These are phyloP conservation scores for Trametes sp. DNA, from an alignment of 1,284 basidiomycete genomes.

Conservation along the genomic window DNA sequence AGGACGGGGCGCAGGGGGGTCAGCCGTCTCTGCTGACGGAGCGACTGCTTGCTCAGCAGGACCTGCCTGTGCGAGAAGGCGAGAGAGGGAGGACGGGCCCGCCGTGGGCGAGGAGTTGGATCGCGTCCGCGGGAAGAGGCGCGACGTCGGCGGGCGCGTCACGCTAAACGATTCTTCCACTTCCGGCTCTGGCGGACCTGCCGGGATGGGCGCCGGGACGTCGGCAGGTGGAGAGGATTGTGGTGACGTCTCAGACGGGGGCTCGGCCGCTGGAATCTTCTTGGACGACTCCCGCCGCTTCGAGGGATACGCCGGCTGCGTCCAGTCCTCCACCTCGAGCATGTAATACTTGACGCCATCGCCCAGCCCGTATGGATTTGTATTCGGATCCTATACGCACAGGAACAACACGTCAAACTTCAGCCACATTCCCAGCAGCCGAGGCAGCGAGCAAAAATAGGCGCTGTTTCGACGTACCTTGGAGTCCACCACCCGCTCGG, in stretches of 20 bases:
- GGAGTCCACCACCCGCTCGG: slow-evolving; percentile 84
- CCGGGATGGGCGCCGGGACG: slow-evolving; percentile 49
- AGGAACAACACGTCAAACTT: neutral
- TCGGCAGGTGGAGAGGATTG: slow-evolving; percentile 36
- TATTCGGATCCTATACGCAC: slow-evolving; percentile 66
- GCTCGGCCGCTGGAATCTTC: slow-evolving; percentile 52
- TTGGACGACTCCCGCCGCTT: slow-evolving; percentile 64
- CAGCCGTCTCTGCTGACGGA: slow-evolving; percentile 47
- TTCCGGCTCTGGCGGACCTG: slow-evolving; percentile 68
- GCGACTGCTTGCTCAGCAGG: slow-evolving; percentile 22
- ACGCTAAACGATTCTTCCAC: slow-evolving; percentile 72
- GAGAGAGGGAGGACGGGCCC: slow-evolving; percentile 77
- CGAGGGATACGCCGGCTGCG: slow-evolving; percentile 67
- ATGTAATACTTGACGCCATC: slow-evolving; percentile 94
- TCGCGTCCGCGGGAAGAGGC: slow-evolving; percentile 69
- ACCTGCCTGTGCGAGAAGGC: slow-evolving; percentile 73
- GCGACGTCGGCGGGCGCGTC: slow-evolving; percentile 67
- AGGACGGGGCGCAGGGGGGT: slow-evolving; percentile 34
- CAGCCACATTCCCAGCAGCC: neutral
- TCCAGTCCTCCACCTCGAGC: slow-evolving; percentile 94
- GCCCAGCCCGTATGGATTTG: slow-evolving; percentile 82
- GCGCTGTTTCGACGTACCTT: slow-evolving; percentile 57
- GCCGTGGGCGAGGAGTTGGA: slow-evolving; percentile 72
- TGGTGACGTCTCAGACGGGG: slow-evolving; percentile 33
- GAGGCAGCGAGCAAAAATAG: neutral